A percentile compares a stretch with the other conserved stretches of the same genome.
Evolutionary conservation across 1,284 basidiomycete species (phyloP).

Genomic region (Ceratobasidium sp.): DNA sequence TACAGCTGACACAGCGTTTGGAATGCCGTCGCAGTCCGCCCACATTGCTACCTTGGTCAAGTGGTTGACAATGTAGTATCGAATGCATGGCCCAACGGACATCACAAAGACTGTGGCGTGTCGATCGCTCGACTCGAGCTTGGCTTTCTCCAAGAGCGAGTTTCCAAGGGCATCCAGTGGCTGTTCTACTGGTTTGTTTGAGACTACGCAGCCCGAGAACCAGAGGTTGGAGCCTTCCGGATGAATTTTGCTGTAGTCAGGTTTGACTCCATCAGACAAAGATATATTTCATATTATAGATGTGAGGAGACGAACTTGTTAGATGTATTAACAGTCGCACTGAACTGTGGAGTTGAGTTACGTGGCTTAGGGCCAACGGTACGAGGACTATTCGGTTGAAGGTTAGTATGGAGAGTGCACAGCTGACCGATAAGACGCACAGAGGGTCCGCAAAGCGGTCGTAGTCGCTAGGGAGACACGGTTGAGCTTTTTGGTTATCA

Average conservation of each 20-base stretch:
- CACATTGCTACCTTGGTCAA: background rate
- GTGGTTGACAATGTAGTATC: conserved; percentile 11
- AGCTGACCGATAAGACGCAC: no score
- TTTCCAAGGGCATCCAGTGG: background rate
- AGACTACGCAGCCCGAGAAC: background rate
- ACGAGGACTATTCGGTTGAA: background rate
- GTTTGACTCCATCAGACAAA: no score
- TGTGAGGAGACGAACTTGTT: no score
- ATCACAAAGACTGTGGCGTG: background rate
- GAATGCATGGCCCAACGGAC: background rate
- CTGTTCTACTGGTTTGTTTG: background rate
- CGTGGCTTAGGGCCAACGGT: background rate
- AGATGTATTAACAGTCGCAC: no score
- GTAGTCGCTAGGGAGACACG: no score
- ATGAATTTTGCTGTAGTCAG: background rate
- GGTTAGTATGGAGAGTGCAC: no score
- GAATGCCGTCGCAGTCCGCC: background rate
- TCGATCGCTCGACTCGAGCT: background rate
- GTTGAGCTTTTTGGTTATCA: no score
- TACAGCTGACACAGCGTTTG: background rate
- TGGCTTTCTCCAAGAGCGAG: background rate
- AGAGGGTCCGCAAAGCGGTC: no score
- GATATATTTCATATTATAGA: background rate
- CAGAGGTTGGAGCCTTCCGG: background rate
- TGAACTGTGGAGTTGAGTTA: background rate